phyloP scores from a whole-genome alignment of 345 rosid species.

The Odontarrhena argentea region DNA sequence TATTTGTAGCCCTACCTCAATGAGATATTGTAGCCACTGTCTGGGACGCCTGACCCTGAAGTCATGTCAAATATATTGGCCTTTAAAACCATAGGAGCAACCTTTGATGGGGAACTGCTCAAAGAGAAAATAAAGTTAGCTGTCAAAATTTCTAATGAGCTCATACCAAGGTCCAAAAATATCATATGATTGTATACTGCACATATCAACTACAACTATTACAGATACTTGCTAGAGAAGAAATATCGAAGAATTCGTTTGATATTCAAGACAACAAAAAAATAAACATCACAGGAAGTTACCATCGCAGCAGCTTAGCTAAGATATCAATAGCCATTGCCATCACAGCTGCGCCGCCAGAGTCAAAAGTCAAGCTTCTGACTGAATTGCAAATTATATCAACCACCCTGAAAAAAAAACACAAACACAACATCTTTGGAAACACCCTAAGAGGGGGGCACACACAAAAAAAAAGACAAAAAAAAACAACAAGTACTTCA shows the following conservation, averaged over 20 bases:
- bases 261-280: slow-evolving; percentile 19
- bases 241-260: not conserved
- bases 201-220: slow-evolving; percentile 4
- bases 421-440: slow-evolving; percentile 29
- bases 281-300: slow-evolving; percentile 34
- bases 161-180: slow-evolving; percentile 22
- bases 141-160: slow-evolving; percentile 8
- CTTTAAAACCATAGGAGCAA: slow-evolving; percentile 61
- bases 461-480: not conserved
- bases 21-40: slow-evolving; percentile 49
- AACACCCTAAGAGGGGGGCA: slow-evolving; percentile 4
- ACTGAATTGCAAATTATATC: slow-evolving; percentile 71
- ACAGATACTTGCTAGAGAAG: slow-evolving; percentile 16
- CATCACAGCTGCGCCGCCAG: slow-evolving; percentile 63
- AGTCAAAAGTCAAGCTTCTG: slow-evolving; percentile 56
- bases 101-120: slow-evolving; percentile 71
- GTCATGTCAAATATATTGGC: slow-evolving; percentile 68
- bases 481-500: slow-evolving; percentile 37
- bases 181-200: slow-evolving; percentile 18
- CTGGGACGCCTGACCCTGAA: slow-evolving; percentile 49
- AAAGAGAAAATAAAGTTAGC: slow-evolving; percentile 27
- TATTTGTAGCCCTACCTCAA: slow-evolving; percentile 56
- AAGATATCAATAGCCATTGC: slow-evolving; percentile 75
- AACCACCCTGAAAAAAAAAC: slow-evolving; percentile 61
- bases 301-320: slow-evolving; percentile 80